phyloP scores from a whole-genome alignment of 1,284 basidiomycete genomes.

The Fistulinella cinereoalba region DNA sequence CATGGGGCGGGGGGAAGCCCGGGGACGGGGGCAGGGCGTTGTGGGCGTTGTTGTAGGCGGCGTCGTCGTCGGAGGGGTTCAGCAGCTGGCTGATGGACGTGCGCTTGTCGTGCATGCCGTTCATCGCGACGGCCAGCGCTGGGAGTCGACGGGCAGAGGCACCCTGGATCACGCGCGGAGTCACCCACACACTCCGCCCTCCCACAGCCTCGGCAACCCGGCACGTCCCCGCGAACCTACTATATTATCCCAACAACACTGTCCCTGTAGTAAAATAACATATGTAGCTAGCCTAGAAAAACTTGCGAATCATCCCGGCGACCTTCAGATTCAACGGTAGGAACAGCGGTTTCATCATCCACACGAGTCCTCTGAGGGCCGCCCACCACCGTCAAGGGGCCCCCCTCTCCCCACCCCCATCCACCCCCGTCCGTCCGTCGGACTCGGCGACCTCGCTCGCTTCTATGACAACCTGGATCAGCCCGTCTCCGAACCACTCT shows the following conservation, averaged over 20 bases:
- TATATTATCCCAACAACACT: no score
- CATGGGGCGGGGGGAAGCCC: conserved; percentile 23
- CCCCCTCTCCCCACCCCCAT: conserved; percentile 12
- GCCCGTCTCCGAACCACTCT: conserved; percentile 8
- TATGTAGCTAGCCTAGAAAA: conserved; percentile 36
- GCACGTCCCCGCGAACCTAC: conserved; percentile 21
- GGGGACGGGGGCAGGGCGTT: conserved; percentile 31
- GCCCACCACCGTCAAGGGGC: conserved; percentile 55
- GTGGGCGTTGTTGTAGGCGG: conserved; percentile 31
- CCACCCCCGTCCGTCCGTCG: neutral
- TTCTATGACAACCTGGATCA: conserved; percentile 14
- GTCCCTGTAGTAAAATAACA: no score
- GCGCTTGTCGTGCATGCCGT: conserved; percentile 49
- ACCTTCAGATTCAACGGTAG: conserved; percentile 54
- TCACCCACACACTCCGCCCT: conserved; percentile 31
- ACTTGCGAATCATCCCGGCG: conserved; percentile 52
- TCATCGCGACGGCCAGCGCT: conserved; percentile 36
- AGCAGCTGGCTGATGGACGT: conserved; percentile 54
- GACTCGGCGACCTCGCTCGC: conserved; percentile 1
- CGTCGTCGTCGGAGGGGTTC: conserved; percentile 40
- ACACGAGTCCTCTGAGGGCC: conserved; percentile 50
- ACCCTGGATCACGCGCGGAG: no score
- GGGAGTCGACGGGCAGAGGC: conserved; percentile 18
- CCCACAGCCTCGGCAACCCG: conserved; percentile 20
- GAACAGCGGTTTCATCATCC: conserved; percentile 43